Percentiles rank a stretch among this genome's conserved stretches.
Conservation (phyloP, 257 asterid genomes). For the Nicotiana paniculata region DNA sequence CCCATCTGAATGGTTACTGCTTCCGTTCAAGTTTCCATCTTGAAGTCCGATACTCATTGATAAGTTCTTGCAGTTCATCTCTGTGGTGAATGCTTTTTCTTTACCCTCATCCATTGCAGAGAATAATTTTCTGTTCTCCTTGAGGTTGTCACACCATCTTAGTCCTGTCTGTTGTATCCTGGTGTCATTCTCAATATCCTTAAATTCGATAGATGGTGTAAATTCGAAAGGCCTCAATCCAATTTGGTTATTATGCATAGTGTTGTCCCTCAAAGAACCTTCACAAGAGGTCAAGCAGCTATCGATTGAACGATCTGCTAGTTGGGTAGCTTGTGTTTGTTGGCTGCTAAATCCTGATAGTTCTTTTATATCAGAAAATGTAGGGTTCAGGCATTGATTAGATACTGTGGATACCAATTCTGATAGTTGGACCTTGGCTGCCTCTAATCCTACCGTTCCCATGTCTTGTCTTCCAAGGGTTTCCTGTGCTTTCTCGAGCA, state of each 20-base stretch:
- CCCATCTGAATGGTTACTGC: constrained; percentile 11
- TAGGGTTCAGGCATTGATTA: constrained; percentile 62
- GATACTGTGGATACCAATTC: constrained; percentile 75
- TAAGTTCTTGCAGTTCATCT: constrained; percentile 32
- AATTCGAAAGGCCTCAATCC: constrained; percentile 32
- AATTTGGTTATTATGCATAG: constrained; percentile 33
- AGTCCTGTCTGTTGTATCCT: constrained; percentile 32
- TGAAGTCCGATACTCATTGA: constrained; percentile 65
- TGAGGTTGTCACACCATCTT: constrained; percentile 43
- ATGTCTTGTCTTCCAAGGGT: constrained; percentile 68
- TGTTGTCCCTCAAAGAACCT: constrained; percentile 53
- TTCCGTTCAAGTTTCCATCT: constrained; percentile 39
- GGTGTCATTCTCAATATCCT: constrained; percentile 25
- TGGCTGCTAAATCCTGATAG: constrained; percentile 45
- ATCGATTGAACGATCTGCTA: constrained; percentile 55
- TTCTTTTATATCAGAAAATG: constrained; percentile 52
- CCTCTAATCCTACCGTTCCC: constrained; percentile 63
- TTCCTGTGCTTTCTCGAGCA: constrained; percentile 89
- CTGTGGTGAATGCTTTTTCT: constrained; percentile 27
- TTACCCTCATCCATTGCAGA: constrained; percentile 27
- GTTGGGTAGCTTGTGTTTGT: constrained; percentile 45
- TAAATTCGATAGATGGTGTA: constrained; percentile 23
- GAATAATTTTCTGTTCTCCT: constrained; percentile 30
- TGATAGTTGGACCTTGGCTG: constrained; percentile 74
- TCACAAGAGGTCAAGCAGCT: constrained; percentile 79